Conservation (phyloP, 768 basidiomycete genomes). For the Lentinula guzmanii region DNA sequence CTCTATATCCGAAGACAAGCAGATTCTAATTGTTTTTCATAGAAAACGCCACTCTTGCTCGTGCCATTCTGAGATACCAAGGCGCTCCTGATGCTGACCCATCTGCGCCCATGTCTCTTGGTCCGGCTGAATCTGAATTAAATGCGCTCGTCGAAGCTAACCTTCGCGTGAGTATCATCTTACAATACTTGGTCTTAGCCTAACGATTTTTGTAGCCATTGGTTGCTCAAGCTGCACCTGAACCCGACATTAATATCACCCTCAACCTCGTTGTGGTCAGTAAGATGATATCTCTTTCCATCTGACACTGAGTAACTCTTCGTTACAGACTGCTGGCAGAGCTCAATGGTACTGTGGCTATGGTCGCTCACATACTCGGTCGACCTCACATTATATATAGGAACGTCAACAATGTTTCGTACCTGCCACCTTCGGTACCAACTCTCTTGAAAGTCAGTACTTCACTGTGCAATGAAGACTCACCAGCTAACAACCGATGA, state of each 20-base stretch:
- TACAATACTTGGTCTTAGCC: neutral
- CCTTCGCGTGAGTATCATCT: slow-evolving; percentile 9
- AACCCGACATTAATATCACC: slow-evolving; percentile 17
- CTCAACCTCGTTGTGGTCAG: slow-evolving; percentile 18
- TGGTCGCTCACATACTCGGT: slow-evolving; percentile 10
- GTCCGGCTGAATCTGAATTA: slow-evolving; percentile 5
- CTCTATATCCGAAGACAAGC: neutral
- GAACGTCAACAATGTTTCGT: slow-evolving; percentile 27
- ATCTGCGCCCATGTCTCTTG: slow-evolving; percentile 19
- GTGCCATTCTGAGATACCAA: slow-evolving; percentile 32
- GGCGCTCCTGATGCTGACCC: slow-evolving; percentile 30
- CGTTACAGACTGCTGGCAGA: slow-evolving; percentile 12
- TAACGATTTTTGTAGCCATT: slow-evolving; percentile 9
- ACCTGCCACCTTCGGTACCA: slow-evolving; percentile 17
- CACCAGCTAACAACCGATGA: neutral
- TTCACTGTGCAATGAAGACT: neutral
- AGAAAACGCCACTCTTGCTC: slow-evolving; percentile 22
- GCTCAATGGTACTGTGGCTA: slow-evolving; percentile 12
- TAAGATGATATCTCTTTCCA: neutral
- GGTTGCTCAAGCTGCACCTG: slow-evolving; percentile 13
- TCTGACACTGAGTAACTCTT: neutral
- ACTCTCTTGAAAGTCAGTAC: slow-evolving; percentile 16
- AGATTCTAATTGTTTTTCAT: neutral
- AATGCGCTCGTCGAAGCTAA: slow-evolving; percentile 5
- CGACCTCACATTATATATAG: neutral